Evolutionary conservation across 345 rosid genomes (phyloP).

Genomic region (Firmiana major): DNA sequence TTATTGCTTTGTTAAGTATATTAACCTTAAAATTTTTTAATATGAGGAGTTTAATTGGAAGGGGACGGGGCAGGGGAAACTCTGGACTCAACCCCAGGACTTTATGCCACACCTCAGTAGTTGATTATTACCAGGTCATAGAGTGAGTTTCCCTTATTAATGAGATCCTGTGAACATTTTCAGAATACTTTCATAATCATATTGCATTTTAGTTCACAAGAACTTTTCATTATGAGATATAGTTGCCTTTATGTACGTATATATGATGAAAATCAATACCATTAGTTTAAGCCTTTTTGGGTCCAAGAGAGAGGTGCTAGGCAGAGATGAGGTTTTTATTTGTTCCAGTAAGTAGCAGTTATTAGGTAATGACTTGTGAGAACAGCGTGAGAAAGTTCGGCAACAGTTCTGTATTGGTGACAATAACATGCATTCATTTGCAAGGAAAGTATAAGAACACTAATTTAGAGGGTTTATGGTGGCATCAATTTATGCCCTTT

Average conservation of each 20-base stretch:
- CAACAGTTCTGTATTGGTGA: neutral
- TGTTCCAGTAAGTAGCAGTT: neutral
- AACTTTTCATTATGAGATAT: neutral
- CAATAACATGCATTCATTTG: neutral
- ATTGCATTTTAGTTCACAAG: neutral
- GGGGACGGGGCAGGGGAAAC: neutral
- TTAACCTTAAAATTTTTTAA: neutral
- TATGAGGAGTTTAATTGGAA: neutral
- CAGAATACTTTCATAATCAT: neutral
- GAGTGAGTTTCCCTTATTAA: neutral
- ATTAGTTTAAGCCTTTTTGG: neutral
- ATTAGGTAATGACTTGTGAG: neutral
- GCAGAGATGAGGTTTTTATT: neutral
- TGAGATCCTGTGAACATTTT: neutral
- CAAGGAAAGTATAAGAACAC: neutral
- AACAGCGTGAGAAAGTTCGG: neutral
- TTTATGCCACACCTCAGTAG: neutral
- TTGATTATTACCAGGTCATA: neutral
- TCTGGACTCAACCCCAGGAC: neutral
- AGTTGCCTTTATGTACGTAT: neutral
- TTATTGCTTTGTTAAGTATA: neutral
- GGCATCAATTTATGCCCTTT: neutral
- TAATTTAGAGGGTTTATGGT: neutral
- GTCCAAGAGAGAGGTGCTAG: neutral
- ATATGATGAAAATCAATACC: neutral